A percentile compares a stretch with the other conserved stretches of the same genome.
Evolutionary conservation across 176 grass and related monocot genomes (phyloP).

Genomic region (Chloris gayana): DNA sequence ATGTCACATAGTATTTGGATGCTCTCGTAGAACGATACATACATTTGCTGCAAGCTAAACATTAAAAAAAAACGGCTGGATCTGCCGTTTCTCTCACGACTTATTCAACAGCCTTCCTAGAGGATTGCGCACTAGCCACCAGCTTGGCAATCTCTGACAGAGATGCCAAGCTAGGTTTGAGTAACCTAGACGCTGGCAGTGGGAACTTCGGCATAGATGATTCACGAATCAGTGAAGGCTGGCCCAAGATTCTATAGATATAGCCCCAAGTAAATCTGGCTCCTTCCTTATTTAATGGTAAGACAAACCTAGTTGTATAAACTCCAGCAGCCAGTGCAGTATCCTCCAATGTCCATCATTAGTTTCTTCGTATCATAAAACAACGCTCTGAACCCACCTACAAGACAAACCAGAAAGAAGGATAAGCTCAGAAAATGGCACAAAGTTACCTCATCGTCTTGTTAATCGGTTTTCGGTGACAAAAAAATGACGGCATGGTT

Average conservation of each 20-base stretch:
- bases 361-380: conserved; percentile 83
- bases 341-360: conserved; percentile 82
- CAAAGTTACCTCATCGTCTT: not conserved
- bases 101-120: no score
- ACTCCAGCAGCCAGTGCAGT: conserved; percentile 89
- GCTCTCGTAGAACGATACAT: no score
- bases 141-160: conserved; percentile 84
- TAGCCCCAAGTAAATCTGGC: conserved; percentile 90
- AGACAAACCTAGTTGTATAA: conserved; percentile 88
- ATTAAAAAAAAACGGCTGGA: no score
- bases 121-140: conserved; percentile 75
- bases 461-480: not conserved
- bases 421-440: conserved; percentile 31
- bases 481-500: not conserved
- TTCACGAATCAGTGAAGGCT: conserved; percentile 95
- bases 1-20: no score
- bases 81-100: no score
- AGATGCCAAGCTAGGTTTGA: conserved; percentile 37
- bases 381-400: conserved; percentile 79
- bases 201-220: conserved; percentile 87
- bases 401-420: conserved; percentile 40
- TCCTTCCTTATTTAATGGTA: conserved; percentile 60
- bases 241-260: conserved; percentile 88
- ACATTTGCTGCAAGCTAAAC: no score
- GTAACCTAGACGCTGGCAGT: conserved; percentile 54